Evolutionary conservation across 768 basidiomycete species (phyloP).

Genomic region (Pleurotus citrinopileatus): DNA sequence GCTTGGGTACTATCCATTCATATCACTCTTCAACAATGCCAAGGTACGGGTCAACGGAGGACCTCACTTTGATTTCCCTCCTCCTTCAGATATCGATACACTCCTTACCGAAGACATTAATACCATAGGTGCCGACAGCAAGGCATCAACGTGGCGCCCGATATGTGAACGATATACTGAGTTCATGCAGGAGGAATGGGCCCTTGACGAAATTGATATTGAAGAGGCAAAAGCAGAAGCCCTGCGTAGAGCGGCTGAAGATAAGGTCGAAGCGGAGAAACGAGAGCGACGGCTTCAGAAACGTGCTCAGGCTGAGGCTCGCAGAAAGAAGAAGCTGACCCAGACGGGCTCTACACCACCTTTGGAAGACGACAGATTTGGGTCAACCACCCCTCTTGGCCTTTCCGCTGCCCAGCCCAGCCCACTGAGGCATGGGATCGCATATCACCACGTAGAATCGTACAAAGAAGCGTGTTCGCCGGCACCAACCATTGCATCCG

Average conservation of each 20-base stretch:
- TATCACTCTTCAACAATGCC: constrained; percentile 91
- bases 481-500: constrained; percentile 49
- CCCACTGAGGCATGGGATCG: constrained; percentile 41
- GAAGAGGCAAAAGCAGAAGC: constrained; percentile 53
- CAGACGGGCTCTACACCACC: constrained; percentile 24
- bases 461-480: constrained; percentile 42
- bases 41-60: constrained; percentile 85
- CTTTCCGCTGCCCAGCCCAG: constrained; percentile 29
- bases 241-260: constrained; percentile 32
- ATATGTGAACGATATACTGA: constrained; percentile 82
- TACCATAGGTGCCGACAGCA: constrained; percentile 19
- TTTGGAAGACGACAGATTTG: constrained; percentile 21
- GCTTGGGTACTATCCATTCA: constrained; percentile 93
- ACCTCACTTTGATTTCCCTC: constrained; percentile 79
- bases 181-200: constrained; percentile 82
- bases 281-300: constrained; percentile 46
- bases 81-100: constrained; percentile 74
- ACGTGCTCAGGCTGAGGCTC: constrained; percentile 49
- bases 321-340: constrained; percentile 45
- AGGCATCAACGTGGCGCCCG: constrained; percentile 68
- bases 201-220: constrained; percentile 75
- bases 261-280: constrained; percentile 46
- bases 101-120: constrained; percentile 37
- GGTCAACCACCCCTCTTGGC: constrained; percentile 5
- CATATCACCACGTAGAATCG: constrained; percentile 27